phyloP scores from a whole-genome alignment of 495 filamentous ascomycete species.

The Neurospora sp. region DNA sequence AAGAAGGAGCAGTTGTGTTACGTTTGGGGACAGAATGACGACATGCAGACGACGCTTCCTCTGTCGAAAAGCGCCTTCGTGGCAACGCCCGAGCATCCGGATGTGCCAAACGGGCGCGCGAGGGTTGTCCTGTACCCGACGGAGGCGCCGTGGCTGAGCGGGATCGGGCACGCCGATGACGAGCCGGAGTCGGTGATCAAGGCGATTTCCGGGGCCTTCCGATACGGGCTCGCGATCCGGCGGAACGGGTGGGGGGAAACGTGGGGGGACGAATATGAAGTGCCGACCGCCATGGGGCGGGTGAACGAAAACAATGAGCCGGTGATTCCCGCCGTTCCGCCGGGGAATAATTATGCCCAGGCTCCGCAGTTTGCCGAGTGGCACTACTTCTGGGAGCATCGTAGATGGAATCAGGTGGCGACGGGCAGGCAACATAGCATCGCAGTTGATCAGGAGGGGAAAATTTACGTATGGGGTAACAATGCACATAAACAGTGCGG shows the following conservation, averaged over 20 bases:
- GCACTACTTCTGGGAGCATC: neutral
- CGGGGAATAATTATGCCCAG: neutral
- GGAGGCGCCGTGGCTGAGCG: conserved; percentile 53
- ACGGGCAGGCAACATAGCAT: conserved; percentile 48
- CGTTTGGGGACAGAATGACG: conserved; percentile 79
- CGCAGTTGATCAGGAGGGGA: conserved; percentile 42
- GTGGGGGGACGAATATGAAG: neutral
- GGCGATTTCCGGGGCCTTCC: neutral
- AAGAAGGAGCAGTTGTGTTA: conserved; percentile 56
- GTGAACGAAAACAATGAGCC: neutral
- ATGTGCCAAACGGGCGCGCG: neutral
- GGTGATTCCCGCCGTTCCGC: neutral
- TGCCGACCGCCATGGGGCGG: neutral
- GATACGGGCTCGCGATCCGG: neutral
- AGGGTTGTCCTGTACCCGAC: conserved; percentile 29
- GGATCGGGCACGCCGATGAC: conserved; percentile 50
- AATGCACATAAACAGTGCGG: conserved; percentile 57
- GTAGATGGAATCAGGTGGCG: conserved; percentile 24
- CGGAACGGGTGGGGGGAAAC: neutral
- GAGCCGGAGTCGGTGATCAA: conserved; percentile 32
- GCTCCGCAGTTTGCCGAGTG: neutral
- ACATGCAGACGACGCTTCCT: conserved; percentile 56
- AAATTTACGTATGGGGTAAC: conserved; percentile 60
- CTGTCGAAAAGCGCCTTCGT: conserved; percentile 49
- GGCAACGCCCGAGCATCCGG: conserved; percentile 24